Evolutionary conservation across 331 rosid species (phyloP).

Genomic region (Quercus lobata): DNA sequence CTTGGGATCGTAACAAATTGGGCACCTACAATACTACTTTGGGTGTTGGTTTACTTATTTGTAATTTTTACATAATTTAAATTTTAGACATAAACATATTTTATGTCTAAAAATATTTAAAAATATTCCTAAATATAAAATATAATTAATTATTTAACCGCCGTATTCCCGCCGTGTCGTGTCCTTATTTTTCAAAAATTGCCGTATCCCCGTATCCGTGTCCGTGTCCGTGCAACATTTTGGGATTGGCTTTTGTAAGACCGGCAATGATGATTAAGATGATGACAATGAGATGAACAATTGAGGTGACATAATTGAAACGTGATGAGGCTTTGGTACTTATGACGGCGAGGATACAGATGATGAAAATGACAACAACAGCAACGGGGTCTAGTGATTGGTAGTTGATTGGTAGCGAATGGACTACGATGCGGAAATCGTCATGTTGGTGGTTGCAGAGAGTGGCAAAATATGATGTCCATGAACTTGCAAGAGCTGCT

Average conservation of each 20-base stretch:
- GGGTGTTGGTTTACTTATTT: too few relatives aligned
- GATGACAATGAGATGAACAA: constrained; percentile 56
- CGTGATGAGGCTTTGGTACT: constrained; percentile 86
- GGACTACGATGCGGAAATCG: constrained; percentile 50
- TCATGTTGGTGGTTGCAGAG: constrained; percentile 50
- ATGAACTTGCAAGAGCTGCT: constrained; percentile 75
- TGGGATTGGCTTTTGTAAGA: constrained; percentile 47
- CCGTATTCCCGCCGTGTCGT: too few relatives aligned
- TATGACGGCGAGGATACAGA: constrained; percentile 52
- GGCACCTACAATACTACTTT: too few relatives aligned
- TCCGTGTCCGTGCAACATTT: too few relatives aligned
- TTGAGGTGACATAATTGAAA: constrained; percentile 70
- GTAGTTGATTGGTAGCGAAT: constrained; percentile 12
- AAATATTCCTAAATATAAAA: too few relatives aligned
- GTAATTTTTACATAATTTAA: too few relatives aligned
- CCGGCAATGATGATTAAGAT: constrained; percentile 76
- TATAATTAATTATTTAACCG: too few relatives aligned
- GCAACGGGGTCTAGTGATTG: constrained; percentile 68
- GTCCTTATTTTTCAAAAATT: too few relatives aligned
- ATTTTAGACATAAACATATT: too few relatives aligned
- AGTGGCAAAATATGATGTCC: constrained; percentile 91
- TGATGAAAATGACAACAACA: constrained; percentile 32
- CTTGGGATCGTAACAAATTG: too few relatives aligned
- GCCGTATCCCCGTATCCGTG: too few relatives aligned
- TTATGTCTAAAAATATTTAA: too few relatives aligned